A percentile compares a stretch with the other conserved stretches of the same genome.
These are phyloP conservation scores for Penicillium occitanis DNA, from an alignment of 2,329 filamentous ascomycete genomes.

Conservation along the genomic window DNA sequence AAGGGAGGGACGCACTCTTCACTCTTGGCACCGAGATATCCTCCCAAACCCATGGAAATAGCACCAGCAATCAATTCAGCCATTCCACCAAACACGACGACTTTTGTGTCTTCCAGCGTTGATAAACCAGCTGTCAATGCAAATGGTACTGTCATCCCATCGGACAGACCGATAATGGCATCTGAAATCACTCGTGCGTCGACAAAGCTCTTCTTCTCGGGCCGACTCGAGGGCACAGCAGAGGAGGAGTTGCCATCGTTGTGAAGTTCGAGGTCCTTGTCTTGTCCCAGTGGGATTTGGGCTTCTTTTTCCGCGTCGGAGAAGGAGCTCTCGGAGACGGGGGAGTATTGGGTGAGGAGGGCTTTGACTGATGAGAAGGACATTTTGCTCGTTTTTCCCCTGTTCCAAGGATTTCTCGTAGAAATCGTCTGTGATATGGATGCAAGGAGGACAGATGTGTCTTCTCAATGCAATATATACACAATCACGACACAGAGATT, in stretches of 20 bases:
- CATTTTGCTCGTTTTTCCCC: conserved; percentile 6
- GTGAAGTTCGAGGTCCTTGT: conserved; percentile 7
- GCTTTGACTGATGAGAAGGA: conserved; percentile 22
- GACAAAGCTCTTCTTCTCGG: conserved; percentile 26
- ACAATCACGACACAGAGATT: background rate
- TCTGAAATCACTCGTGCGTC: conserved; percentile 50
- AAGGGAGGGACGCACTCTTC: conserved; percentile 36
- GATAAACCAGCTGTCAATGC: conserved; percentile 71
- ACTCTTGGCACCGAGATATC: conserved; percentile 64
- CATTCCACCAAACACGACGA: conserved; percentile 70
- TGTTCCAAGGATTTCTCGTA: background rate
- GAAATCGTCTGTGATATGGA: background rate
- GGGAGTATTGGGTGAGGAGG: conserved; percentile 22
- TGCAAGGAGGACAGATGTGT: background rate
- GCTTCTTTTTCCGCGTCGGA: conserved; percentile 20
- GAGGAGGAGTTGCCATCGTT: background rate
- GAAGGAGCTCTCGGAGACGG: conserved; percentile 18
- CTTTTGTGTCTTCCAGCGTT: conserved; percentile 60
- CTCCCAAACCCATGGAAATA: conserved; percentile 75
- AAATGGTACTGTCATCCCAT: conserved; percentile 77
- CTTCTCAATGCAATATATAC: background rate
- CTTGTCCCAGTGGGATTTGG: conserved; percentile 16
- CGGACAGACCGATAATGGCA: conserved; percentile 73
- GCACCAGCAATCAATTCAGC: conserved; percentile 74
- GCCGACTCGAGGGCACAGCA: background rate